Evolutionary conservation across 2,329 filamentous ascomycete species (phyloP).

Genomic region (Metarhizium brunneum): DNA sequence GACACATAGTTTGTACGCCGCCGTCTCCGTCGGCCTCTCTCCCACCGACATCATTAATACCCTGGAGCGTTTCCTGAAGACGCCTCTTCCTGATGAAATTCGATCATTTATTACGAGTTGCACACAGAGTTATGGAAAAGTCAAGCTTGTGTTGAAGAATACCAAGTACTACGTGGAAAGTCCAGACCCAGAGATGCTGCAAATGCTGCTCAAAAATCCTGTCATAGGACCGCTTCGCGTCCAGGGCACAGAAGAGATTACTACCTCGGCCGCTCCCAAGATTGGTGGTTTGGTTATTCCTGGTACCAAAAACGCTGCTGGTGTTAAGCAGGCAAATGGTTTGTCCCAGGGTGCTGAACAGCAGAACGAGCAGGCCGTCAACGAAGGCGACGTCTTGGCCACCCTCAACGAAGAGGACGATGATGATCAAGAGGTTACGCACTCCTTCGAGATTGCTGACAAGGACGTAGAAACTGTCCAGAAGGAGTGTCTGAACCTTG

Average conservation of each 20-base stretch:
- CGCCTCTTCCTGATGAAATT: slow-evolving; percentile 72
- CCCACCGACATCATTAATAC: slow-evolving; percentile 85
- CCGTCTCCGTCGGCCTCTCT: slow-evolving; percentile 86
- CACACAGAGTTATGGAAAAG: slow-evolving; percentile 87
- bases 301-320: slow-evolving; percentile 86
- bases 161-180: slow-evolving; percentile 94
- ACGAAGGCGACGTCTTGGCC: slow-evolving; percentile 61
- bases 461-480: slow-evolving; percentile 77
- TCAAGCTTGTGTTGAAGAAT: slow-evolving; percentile 88
- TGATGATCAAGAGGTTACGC: slow-evolving; percentile 80
- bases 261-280: slow-evolving; percentile 73
- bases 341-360: slow-evolving; percentile 24
- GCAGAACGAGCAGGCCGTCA: slow-evolving; percentile 38
- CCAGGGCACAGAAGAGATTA: slow-evolving; percentile 62
- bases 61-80: slow-evolving; percentile 82
- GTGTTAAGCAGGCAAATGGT: slow-evolving; percentile 62
- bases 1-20: slow-evolving; percentile 87
- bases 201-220: slow-evolving; percentile 75
- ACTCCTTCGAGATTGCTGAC: slow-evolving; percentile 85
- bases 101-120: slow-evolving; percentile 68
- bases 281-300: slow-evolving; percentile 85
- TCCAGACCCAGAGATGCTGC: slow-evolving; percentile 75
- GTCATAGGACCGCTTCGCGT: slow-evolving; percentile 73
- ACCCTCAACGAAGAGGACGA: slow-evolving; percentile 76
- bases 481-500: slow-evolving; percentile 79